Evolutionary conservation across 768 basidiomycete species (phyloP).

Genomic region (Hericium alpestre): DNA sequence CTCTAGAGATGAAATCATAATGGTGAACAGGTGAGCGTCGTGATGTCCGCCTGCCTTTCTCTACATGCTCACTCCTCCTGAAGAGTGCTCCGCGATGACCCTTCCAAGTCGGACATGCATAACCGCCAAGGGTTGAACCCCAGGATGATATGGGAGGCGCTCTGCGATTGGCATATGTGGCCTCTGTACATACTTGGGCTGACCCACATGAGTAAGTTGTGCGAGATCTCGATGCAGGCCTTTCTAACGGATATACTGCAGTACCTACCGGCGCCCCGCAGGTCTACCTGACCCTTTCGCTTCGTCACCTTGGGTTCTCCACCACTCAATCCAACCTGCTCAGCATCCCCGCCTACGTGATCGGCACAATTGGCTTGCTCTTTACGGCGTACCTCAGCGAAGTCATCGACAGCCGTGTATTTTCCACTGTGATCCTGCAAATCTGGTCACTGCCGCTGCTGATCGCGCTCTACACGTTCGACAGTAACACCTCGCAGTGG

Average conservation of each 20-base stretch:
- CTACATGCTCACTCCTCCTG: not conserved
- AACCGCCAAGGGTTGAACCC: slow-evolving; percentile 53
- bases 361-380: slow-evolving; percentile 38
- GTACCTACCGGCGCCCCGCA: slow-evolving; percentile 52
- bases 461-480: slow-evolving; percentile 44
- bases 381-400: slow-evolving; percentile 39
- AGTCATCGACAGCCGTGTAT: slow-evolving; percentile 43
- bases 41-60: not conserved
- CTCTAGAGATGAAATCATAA: slow-evolving; percentile 48
- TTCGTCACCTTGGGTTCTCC: slow-evolving; percentile 51
- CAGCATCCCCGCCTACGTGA: slow-evolving; percentile 45
- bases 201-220: slow-evolving; percentile 37
- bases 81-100: slow-evolving; percentile 52
- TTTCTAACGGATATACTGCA: slow-evolving; percentile 14
- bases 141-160: slow-evolving; percentile 37
- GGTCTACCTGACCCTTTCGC: slow-evolving; percentile 52
- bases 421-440: slow-evolving; percentile 41
- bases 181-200: slow-evolving; percentile 51
- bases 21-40: slow-evolving; percentile 38
- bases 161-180: slow-evolving; percentile 56
- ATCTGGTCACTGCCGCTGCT: slow-evolving; percentile 56
- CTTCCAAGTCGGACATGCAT: slow-evolving; percentile 59
- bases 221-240: not conserved
- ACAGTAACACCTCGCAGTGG: slow-evolving; percentile 40
- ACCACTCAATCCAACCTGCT: slow-evolving; percentile 56